Percentiles rank a stretch among this genome's conserved stretches.
Evolutionary conservation across 495 filamentous ascomycete species (phyloP).

Genomic region (Neurospora terricola): DNA sequence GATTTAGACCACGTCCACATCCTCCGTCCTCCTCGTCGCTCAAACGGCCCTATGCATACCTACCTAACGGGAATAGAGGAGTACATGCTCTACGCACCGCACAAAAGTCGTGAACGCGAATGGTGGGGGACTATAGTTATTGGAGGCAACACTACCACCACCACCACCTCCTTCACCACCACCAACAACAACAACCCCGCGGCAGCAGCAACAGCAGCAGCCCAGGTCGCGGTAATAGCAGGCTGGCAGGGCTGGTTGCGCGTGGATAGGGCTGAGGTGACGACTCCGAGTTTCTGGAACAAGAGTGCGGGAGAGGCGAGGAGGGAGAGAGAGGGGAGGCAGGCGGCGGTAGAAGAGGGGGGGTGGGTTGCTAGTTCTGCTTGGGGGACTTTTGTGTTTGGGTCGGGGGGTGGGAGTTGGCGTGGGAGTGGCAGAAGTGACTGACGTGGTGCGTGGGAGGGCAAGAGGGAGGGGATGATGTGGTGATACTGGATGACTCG

Average conservation of each 20-base stretch:
- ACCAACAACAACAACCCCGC: too few species aligned
- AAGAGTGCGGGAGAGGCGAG: slow-evolving; percentile 14
- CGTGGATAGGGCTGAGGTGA: slow-evolving; percentile 32
- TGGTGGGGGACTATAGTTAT: slow-evolving; percentile 42
- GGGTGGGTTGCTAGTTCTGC: slow-evolving; percentile 19
- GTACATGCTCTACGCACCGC: slow-evolving; percentile 39
- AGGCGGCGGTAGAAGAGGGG: slow-evolving; percentile 11
- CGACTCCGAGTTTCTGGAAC: slow-evolving; percentile 2
- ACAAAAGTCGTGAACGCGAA: slow-evolving; percentile 33
- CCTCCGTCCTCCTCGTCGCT: slow-evolving; percentile 19
- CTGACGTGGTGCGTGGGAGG: neutral
- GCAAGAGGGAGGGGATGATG: neutral
- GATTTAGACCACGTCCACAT: slow-evolving; percentile 34
- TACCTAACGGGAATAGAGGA: slow-evolving; percentile 25
- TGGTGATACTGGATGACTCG: neutral
- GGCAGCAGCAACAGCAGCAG: neutral
- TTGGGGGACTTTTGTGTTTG: slow-evolving; percentile 19
- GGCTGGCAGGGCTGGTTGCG: slow-evolving; percentile 41
- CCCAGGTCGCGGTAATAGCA: slow-evolving; percentile 22
- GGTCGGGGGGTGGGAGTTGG: neutral
- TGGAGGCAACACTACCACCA: slow-evolving; percentile 15
- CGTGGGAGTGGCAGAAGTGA: neutral
- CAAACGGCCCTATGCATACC: neutral
- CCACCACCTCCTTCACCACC: too few species aligned
- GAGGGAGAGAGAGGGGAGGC: slow-evolving; percentile 8